Percentiles rank a stretch among this genome's conserved stretches.
Conservation (phyloP, 1,284 basidiomycete species). For the Tranzscheliella williamsii region DNA sequence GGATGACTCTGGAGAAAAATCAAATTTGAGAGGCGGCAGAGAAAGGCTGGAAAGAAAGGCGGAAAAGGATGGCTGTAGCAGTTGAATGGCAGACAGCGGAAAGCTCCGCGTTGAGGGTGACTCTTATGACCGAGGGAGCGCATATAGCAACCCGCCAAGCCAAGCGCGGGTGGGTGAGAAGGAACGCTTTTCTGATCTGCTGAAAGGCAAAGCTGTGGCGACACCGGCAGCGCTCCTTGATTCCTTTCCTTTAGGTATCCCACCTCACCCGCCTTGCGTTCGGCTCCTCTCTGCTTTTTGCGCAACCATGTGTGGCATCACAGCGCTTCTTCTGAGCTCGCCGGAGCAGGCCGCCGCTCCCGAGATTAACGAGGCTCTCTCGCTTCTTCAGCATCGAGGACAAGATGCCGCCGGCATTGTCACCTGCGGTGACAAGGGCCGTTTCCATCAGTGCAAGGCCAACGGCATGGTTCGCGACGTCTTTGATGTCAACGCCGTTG, state of each 20-base stretch:
- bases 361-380: slow-evolving; percentile 61
- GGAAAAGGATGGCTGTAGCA: no score
- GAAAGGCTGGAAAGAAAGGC: no score
- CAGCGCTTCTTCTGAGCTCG: slow-evolving; percentile 54
- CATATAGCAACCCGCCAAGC: no score
- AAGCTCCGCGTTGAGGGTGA: no score
- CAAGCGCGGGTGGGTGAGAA: no score
- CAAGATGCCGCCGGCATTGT: slow-evolving; percentile 99
- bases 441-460: slow-evolving; percentile 98
- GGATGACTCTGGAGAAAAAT: no score
- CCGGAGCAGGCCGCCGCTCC: slow-evolving; percentile 43
- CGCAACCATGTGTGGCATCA: slow-evolving; percentile 60
- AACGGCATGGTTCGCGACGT: slow-evolving; percentile 99
- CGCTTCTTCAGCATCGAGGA: slow-evolving; percentile 65
- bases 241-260: slow-evolving; percentile 7
- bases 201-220: no score
- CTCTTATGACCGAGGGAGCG: no score
- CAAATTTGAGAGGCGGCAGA: no score
- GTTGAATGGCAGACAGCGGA: no score
- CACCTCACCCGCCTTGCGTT: background rate
- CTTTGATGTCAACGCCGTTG: slow-evolving; percentile 80
- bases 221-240: slow-evolving; percentile 3
- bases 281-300: no score
- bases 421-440: slow-evolving; percentile 90
- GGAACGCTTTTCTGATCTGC: background rate